Base-by-base conservation (phyloP, 225 moss, liverwort and hornwort species). In the Straminergon stramineum region DNA sequence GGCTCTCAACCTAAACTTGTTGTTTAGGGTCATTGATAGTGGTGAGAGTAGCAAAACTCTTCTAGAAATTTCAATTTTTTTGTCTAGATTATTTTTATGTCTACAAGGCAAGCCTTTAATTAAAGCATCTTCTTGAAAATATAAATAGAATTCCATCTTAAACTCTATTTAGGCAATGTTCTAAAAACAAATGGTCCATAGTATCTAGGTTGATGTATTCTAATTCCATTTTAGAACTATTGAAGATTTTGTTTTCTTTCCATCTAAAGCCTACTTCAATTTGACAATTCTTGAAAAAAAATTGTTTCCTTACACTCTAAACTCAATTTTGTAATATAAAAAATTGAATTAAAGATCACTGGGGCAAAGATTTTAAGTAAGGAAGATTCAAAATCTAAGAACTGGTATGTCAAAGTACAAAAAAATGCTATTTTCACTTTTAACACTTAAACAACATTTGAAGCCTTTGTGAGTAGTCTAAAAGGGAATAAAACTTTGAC, bases 11-110 rank as follows among this genome's bases (percentile, higher is more conserved):
- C 17, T 2, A 10, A 79, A 56, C 26, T 8, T 56, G 23, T 1
- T 24, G 0, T 37, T 0, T 13, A 0, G 2, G 0, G 1, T 45
- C 6, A 30, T 0, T 76, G 1, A 8, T 13, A 32, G 19, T 1
- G 1, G 1, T 1, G 0, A 52, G 21, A 34, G 0, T 0, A 32
- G 1, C 1, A 0, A 0, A 48, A 3, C 3, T 6, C 3, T 32
- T 19, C 37, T 23, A 2, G 34, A 32, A 75, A 9, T 48, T 19
- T 1, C 26, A 6, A 4, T 13, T 5, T 34, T 17, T 18, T 66
- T 70, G n/a, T 0, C 2, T 41, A 26, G 48, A 18, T 48, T 27
- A 62, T 11, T 13, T 77, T 53, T 37, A 55, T 23, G 3, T 55
- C 5, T 22, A 77, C 20, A 53, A 34, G 5, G 7, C 22, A 53